phyloP scores from a whole-genome alignment of 108 stramenopile genomes.

The Licmophora abbreviata region DNA sequence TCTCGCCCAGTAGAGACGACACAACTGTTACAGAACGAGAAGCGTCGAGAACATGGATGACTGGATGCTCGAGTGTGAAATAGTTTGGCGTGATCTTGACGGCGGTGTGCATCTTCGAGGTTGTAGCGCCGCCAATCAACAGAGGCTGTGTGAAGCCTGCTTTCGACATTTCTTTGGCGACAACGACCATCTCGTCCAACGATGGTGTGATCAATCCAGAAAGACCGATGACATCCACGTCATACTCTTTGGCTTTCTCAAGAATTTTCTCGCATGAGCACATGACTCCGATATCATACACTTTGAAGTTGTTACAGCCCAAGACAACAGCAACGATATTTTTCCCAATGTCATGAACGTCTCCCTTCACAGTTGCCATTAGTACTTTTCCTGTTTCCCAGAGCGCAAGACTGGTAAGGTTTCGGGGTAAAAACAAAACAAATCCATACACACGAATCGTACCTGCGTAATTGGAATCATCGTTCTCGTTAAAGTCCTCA shows the following conservation, averaged over 20 bases:
- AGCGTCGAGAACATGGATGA: constrained; percentile 98
- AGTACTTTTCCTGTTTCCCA: constrained; percentile 79
- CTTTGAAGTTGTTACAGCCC: constrained; percentile 99
- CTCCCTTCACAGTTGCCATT: constrained; percentile 99
- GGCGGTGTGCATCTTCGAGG: constrained; percentile 99
- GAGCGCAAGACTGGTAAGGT: background rate
- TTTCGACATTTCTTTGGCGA: constrained; percentile 97
- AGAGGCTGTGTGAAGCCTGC: constrained; percentile 91
- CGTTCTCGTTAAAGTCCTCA: constrained; percentile 63
- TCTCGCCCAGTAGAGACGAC: constrained; percentile 72
- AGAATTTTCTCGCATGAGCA: constrained; percentile 92
- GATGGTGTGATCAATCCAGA: constrained; percentile 99
- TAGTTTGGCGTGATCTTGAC: constrained; percentile 98
- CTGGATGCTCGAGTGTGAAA: constrained; percentile 86
- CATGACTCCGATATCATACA: constrained; percentile 99
- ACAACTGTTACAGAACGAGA: constrained; percentile 97
- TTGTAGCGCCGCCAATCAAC: constrained; percentile 98
- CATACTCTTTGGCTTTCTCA: constrained; percentile 88
- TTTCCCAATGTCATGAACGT: constrained; percentile 99
- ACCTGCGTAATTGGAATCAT: constrained; percentile 84
- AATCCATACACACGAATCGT: constrained; percentile 8
- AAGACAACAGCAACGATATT: constrained; percentile 99
- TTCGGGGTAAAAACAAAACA: background rate
- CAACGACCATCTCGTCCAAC: constrained; percentile 99
- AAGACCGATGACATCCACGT: constrained; percentile 96